Evolutionary conservation across 2,329 filamentous ascomycete genomes (phyloP).

Genomic region (Nothophoma quercina): DNA sequence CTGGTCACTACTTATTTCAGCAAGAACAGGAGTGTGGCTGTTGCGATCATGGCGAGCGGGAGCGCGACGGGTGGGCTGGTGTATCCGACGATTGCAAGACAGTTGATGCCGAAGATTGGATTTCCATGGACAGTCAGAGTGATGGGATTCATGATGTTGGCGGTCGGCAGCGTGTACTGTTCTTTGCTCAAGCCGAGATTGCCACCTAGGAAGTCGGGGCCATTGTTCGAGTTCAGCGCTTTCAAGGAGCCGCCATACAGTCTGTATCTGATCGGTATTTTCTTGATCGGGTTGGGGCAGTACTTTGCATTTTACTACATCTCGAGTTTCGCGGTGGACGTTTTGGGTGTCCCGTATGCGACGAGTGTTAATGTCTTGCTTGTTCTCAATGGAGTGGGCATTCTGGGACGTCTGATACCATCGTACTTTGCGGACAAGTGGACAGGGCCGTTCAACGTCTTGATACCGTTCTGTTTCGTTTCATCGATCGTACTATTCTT

Average conservation of each 20-base stretch:
- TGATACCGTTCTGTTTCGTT: conserved; percentile 59
- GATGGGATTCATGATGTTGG: conserved; percentile 67
- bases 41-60: conserved; percentile 67
- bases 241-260: conserved; percentile 53
- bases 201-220: conserved; percentile 53
- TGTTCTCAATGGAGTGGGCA: conserved; percentile 64
- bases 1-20: conserved; percentile 64
- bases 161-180: conserved; percentile 46
- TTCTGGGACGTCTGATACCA: conserved; percentile 62
- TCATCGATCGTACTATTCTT: conserved; percentile 60
- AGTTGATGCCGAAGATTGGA: conserved; percentile 66
- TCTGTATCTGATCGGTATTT: conserved; percentile 46
- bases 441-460: conserved; percentile 64
- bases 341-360: conserved; percentile 57
- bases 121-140: conserved; percentile 71
- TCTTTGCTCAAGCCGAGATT: conserved; percentile 52
- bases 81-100: conserved; percentile 64
- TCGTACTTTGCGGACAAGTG: conserved; percentile 62
- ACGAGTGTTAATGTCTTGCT: conserved; percentile 64
- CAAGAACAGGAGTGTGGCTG: conserved; percentile 65
- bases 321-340: conserved; percentile 49
- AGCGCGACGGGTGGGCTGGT: conserved; percentile 69
- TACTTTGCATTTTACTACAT: conserved; percentile 59
- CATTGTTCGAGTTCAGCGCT: conserved; percentile 52
- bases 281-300: conserved; percentile 45